Conservation (phyloP, 1,139 yeast genomes). For the Kodamaea suecica region DNA sequence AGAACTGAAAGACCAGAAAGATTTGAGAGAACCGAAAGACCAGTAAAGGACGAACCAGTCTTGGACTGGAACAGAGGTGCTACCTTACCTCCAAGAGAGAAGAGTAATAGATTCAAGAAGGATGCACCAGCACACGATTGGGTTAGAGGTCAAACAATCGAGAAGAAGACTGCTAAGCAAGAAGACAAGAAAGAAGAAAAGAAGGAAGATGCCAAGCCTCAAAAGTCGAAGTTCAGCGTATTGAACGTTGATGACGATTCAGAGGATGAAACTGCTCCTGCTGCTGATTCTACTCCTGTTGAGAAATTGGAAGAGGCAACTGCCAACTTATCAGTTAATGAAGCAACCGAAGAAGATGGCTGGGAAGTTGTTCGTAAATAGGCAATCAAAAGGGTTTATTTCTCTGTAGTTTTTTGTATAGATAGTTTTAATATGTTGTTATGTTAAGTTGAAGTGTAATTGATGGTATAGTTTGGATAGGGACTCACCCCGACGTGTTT, state of each 20-base stretch:
- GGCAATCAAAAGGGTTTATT: conserved; percentile 1
- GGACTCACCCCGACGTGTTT: too few relatives aligned
- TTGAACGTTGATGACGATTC: conserved; percentile 58
- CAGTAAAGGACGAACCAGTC: conserved; percentile 25
- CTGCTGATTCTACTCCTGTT: neutral
- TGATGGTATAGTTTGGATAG: too few relatives aligned
- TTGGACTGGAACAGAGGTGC: conserved; percentile 36
- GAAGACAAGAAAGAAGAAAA: conserved; percentile 19
- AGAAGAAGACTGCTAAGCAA: conserved; percentile 13
- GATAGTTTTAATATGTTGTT: conserved; percentile 2
- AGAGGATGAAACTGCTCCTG: conserved; percentile 44
- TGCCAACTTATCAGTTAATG: conserved; percentile 38
- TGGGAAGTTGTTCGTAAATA: conserved; percentile 64
- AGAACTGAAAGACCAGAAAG: conserved; percentile 15
- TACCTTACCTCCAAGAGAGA: conserved; percentile 30
- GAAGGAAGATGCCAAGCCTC: conserved; percentile 42
- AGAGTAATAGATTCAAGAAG: conserved; percentile 20
- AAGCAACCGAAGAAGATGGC: conserved; percentile 43
- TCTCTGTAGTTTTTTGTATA: conserved; percentile 4
- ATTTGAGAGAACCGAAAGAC: conserved; percentile 16
- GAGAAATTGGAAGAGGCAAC: conserved; percentile 35
- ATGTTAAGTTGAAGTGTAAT: neutral
- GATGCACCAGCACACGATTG: conserved; percentile 12
- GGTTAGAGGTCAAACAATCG: conserved; percentile 10
- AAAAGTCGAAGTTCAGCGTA: conserved; percentile 63